Evolutionary conservation across 2,329 filamentous ascomycete species (phyloP).

Genomic region (Tolypocladium ophioglossoides): DNA sequence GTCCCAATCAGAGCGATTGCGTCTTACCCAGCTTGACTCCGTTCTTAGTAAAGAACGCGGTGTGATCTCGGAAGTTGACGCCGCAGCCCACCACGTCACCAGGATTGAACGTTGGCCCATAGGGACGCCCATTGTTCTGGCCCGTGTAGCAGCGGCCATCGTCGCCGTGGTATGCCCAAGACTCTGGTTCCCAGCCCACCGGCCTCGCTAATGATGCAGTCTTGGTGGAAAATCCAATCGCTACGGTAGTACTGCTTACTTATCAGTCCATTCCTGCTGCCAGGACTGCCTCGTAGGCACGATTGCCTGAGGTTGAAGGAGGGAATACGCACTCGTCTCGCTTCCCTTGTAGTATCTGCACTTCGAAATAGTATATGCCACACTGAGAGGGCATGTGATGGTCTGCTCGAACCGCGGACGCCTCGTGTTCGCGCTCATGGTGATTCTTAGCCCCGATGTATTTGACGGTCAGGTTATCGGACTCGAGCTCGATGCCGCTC

Average conservation of each 20-base stretch:
- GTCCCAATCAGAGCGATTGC: not conserved
- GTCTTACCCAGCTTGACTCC: conserved; percentile 42
- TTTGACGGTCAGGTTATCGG: conserved; percentile 63
- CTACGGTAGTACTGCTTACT: conserved; percentile 42
- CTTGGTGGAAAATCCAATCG: conserved; percentile 50
- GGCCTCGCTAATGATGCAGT: conserved; percentile 42
- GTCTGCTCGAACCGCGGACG: conserved; percentile 72
- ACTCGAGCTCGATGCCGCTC: conserved; percentile 59
- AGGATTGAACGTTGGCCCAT: conserved; percentile 43
- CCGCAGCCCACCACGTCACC: conserved; percentile 55
- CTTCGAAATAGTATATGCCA: conserved; percentile 91
- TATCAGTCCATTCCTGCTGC: conserved; percentile 2
- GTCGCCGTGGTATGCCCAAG: conserved; percentile 60
- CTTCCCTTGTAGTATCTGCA: conserved; percentile 39
- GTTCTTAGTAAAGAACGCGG: conserved; percentile 61
- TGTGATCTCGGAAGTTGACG: conserved; percentile 52
- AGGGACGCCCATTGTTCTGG: conserved; percentile 44
- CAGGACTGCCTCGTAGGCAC: not conserved
- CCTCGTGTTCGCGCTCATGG: conserved; percentile 56
- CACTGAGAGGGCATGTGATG: conserved; percentile 80
- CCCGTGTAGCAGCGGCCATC: conserved; percentile 52
- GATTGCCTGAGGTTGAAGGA: not conserved
- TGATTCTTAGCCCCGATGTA: conserved; percentile 36
- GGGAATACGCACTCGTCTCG: conserved; percentile 40
- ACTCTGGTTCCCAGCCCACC: conserved; percentile 57